A percentile compares a stretch with the other conserved stretches of the same genome.
Evolutionary conservation across 257 asterid species (phyloP).

Genomic region (Primulina eburnea): DNA sequence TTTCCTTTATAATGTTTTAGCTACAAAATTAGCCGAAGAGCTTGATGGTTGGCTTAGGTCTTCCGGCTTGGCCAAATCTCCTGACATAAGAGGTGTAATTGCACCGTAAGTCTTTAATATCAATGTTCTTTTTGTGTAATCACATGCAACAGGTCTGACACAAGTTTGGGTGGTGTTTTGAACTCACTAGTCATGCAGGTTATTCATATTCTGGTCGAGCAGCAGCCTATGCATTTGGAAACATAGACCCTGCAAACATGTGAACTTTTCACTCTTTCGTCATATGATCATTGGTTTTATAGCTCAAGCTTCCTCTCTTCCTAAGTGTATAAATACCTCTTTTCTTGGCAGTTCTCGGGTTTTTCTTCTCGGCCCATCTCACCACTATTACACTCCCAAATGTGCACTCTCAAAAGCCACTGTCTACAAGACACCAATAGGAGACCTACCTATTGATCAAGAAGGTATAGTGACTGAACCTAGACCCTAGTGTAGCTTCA

Average conservation of each 20-base stretch:
- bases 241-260: slow-evolving; percentile 83
- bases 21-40: slow-evolving; percentile 62
- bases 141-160: slow-evolving; percentile 17
- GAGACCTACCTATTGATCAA: slow-evolving; percentile 84
- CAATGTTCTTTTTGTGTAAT: slow-evolving; percentile 5
- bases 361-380: slow-evolving; percentile 98
- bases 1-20: slow-evolving; percentile 36
- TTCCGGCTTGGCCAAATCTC: slow-evolving; percentile 60
- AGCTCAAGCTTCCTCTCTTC: slow-evolving; percentile 4
- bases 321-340: background rate
- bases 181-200: slow-evolving; percentile 88
- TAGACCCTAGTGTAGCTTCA: background rate
- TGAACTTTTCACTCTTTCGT: slow-evolving; percentile 27
- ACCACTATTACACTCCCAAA: slow-evolving; percentile 83
- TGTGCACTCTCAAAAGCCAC: slow-evolving; percentile 92
- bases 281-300: background rate
- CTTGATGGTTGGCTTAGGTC: slow-evolving; percentile 84
- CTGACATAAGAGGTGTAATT: slow-evolving; percentile 91
- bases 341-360: slow-evolving; percentile 70
- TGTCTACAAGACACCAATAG: slow-evolving; percentile 84
- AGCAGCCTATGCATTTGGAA: slow-evolving; percentile 97
- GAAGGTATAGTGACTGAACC: slow-evolving; percentile 52
- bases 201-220: slow-evolving; percentile 97
- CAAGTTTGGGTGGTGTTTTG: slow-evolving; percentile 25
- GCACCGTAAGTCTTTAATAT: slow-evolving; percentile 76